Evolutionary conservation across 179 eudicot genomes (phyloP), one percentile per base, ranked within the genome.

Genomic region (Silene noctiflora): DNA sequence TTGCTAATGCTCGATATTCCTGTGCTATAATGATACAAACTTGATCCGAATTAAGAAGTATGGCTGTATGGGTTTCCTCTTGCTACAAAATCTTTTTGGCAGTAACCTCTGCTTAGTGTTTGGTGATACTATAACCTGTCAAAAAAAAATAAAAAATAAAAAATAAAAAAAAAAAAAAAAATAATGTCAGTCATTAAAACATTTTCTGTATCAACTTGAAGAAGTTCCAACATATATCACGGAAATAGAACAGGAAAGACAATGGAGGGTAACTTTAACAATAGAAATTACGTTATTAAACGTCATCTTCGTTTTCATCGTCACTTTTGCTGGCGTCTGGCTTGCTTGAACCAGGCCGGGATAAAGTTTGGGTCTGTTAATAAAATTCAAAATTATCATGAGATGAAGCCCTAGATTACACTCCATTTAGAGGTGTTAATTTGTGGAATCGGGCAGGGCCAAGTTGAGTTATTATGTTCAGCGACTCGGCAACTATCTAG

Each of bases 341-440:
- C 71, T 83, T 90, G 81, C 85, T 83, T 72, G 78, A 77, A 31
- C 82, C 83, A 27, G 89, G 87, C 77, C 83, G 88, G 67, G 76
- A 73, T 82, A 55, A 75, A 27, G 80, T 73, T 77, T 85, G 96
- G 76, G 76, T 88, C 97, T 89, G 87, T 70, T 12, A 24, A 21
- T 60, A 71, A 65, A 67, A 71, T 24, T 67, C 39, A 51, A 58
- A 24, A 29, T 31, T 65, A 6, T 55, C 14, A 29, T 61, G 24
- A 77, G 71, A 35, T 35, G 42, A 35, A 35, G 29, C 29, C 29
- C 29, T 27, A 2, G 2, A 27, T 27, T 27, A 27, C 29, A 27
- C 29, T 27, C 29, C 29, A 27, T 27, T 27, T 27, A 27, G 29
- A 27, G 29, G 29, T 27, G 29, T 27, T 27, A 27, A 27, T 27